Conservation (phyloP, 371 early-diverging fungal species). For the Saksenaea vasiformis region DNA sequence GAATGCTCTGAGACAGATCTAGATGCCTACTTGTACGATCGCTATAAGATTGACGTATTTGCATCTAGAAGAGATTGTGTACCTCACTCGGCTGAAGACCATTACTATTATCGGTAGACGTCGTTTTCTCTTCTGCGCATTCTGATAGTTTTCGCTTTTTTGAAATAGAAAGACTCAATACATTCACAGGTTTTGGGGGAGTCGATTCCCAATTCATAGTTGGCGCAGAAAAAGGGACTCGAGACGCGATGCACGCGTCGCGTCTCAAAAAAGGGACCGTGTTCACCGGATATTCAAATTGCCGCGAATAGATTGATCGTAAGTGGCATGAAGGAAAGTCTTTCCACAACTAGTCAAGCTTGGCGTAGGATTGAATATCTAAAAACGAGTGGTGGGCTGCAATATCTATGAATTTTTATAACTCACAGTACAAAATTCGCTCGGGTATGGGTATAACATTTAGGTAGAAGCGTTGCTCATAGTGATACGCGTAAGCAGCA, state of each 20-base stretch:
- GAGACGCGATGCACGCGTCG: conserved; percentile 3
- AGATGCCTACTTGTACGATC: background rate
- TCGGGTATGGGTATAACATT: no score
- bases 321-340: no score
- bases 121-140: background rate
- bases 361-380: no score
- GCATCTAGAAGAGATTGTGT: background rate
- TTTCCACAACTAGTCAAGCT: no score
- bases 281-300: background rate
- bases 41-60: background rate
- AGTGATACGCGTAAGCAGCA: no score
- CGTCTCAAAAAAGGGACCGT: background rate
- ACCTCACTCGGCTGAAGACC: background rate
- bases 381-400: no score
- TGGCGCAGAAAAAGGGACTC: background rate
- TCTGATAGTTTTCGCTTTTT: background rate
- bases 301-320: background rate
- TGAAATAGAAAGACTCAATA: conserved; percentile 2
- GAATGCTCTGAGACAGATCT: background rate
- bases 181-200: background rate
- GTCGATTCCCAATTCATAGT: background rate
- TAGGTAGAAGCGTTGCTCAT: no score
- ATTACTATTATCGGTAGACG: background rate
- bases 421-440: no score
- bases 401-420: no score